phyloP scores from a whole-genome alignment of 106 monocot genomes.

The Cymbidium sinense region DNA sequence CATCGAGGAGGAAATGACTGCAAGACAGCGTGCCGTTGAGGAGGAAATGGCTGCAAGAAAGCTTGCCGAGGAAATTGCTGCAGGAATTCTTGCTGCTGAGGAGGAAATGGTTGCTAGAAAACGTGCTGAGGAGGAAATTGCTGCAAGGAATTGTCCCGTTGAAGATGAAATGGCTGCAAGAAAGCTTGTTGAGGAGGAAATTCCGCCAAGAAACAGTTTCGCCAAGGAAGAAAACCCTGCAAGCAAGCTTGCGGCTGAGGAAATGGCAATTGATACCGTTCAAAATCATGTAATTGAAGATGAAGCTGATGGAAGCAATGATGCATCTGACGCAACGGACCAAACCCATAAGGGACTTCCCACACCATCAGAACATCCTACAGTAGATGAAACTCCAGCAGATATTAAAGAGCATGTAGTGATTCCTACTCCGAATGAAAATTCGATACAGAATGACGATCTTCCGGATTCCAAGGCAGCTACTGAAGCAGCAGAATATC shows the following conservation, averaged over 20 bases:
- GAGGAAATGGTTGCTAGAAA: conserved; percentile 24
- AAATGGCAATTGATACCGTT: conserved; percentile 16
- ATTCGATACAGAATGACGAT: background rate
- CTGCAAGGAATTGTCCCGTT: background rate
- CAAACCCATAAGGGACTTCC: background rate
- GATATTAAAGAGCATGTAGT: background rate
- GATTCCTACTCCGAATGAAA: conserved; percentile 2
- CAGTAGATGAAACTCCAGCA: background rate
- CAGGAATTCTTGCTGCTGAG: conserved; percentile 13
- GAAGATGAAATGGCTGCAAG: conserved; percentile 52
- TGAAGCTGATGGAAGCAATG: conserved; percentile 18
- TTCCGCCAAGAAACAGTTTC: too few species aligned
- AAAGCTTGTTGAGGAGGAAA: conserved; percentile 34
- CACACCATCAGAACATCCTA: background rate
- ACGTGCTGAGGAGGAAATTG: conserved; percentile 26
- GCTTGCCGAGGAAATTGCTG: conserved; percentile 24
- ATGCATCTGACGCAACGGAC: background rate
- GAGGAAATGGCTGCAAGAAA: conserved; percentile 27
- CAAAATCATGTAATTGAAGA: conserved; percentile 18
- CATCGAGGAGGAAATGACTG: conserved; percentile 22
- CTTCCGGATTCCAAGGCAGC: background rate
- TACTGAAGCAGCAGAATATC: background rate
- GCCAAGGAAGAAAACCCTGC: conserved; percentile 11
- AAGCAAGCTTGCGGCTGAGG: conserved; percentile 6
- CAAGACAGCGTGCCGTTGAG: conserved; percentile 15